Evolutionary conservation across 768 basidiomycete genomes (phyloP).

Genomic region (Candolleomyces eurysporus): DNA sequence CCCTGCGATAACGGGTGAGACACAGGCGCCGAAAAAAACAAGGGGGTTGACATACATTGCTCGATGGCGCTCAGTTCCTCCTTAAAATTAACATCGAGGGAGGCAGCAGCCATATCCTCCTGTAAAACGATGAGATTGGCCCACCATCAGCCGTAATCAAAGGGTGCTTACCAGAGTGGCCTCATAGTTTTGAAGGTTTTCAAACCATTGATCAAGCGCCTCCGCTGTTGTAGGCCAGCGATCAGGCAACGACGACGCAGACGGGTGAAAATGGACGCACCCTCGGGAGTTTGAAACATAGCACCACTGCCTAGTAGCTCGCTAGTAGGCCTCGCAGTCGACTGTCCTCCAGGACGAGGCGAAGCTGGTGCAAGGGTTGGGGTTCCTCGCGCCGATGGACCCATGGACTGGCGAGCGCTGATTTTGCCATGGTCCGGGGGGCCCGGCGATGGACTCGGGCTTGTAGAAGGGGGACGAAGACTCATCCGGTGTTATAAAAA

Average conservation of each 20-base stretch:
- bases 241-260: conserved; percentile 4
- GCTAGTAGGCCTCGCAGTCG: conserved; percentile 75
- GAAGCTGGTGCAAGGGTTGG: conserved; percentile 68
- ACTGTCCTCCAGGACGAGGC: conserved; percentile 64
- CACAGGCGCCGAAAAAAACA: neutral
- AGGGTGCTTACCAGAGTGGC: conserved; percentile 60
- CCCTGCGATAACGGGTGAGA: conserved; percentile 52
- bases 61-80: conserved; percentile 99
- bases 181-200: conserved; percentile 96
- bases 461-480: conserved; percentile 70
- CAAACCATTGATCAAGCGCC: conserved; percentile 98
- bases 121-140: conserved; percentile 8
- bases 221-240: conserved; percentile 57
- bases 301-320: conserved; percentile 73
- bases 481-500: conserved; percentile 39
- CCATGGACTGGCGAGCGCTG: conserved; percentile 74
- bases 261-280: conserved; percentile 31
- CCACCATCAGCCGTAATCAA: conserved; percentile 11
- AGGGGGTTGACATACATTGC: conserved; percentile 64
- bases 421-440: conserved; percentile 58
- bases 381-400: conserved; percentile 56
- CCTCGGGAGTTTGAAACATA: conserved; percentile 90
- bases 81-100: conserved; percentile 98
- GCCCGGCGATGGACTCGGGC: conserved; percentile 72
- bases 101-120: conserved; percentile 99